A percentile compares a stretch with the other conserved stretches of the same genome.
phyloP scores from a whole-genome alignment of 345 rosid species.

The Trapa incisa region DNA sequence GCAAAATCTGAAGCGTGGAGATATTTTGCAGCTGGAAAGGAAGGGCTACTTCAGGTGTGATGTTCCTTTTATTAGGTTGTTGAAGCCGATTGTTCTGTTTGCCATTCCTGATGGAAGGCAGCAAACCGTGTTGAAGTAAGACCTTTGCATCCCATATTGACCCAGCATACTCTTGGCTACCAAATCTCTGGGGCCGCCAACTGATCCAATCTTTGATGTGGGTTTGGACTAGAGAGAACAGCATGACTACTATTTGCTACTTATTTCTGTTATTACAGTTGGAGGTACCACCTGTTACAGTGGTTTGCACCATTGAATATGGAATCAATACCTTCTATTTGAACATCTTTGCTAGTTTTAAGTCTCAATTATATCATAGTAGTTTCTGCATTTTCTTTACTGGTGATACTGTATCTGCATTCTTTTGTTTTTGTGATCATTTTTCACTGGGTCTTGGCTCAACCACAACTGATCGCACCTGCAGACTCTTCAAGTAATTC shows the following conservation, averaged over 20 bases:
- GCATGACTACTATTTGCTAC: neutral
- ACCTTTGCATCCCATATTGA: neutral
- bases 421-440: neutral
- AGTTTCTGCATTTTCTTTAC: neutral
- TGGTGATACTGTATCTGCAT: neutral
- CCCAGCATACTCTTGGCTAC: neutral
- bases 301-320: neutral
- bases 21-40: constrained; percentile 78
- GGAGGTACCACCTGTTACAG: neutral
- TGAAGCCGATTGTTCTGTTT: constrained; percentile 59
- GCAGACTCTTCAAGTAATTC: neutral
- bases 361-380: neutral
- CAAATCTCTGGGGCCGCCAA: neutral
- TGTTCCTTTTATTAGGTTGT: constrained; percentile 56
- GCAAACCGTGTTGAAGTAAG: constrained; percentile 23
- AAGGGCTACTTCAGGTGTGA: constrained; percentile 87
- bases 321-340: neutral
- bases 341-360: neutral
- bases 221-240: neutral
- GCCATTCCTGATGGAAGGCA: constrained; percentile 82
- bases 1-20: constrained; percentile 59
- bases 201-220: neutral
- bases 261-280: neutral
- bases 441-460: neutral
- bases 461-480: neutral